phyloP scores from a whole-genome alignment of 441 rosid species.

The Populus hybrid region DNA sequence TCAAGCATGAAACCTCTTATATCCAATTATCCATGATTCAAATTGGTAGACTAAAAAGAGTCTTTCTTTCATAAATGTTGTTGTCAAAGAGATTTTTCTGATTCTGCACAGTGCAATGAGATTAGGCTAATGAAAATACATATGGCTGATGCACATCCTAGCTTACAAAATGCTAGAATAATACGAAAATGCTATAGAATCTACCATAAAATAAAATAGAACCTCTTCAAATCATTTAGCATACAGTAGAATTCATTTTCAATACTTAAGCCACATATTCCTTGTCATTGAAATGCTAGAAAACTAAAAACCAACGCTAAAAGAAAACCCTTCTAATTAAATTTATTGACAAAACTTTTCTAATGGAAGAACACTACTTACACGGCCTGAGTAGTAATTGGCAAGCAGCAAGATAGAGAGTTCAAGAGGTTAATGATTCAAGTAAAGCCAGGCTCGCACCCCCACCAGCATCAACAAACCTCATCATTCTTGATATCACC shows the following conservation, averaged over 20 bases:
- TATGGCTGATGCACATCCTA: neutral
- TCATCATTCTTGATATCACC: slow-evolving; percentile 57
- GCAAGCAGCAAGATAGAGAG: neutral
- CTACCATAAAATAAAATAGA: neutral
- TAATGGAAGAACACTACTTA: neutral
- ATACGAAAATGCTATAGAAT: neutral
- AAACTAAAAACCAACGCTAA: neutral
- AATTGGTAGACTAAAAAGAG: neutral
- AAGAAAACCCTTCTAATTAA: neutral
- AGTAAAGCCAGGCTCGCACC: slow-evolving; percentile 2
- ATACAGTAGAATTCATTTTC: too few relatives aligned
- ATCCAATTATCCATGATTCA: neutral
- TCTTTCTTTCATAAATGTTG: neutral
- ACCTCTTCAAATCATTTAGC: neutral
- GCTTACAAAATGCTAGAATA: neutral
- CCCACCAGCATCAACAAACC: slow-evolving; percentile 22
- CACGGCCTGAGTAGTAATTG: neutral
- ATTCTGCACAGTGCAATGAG: neutral
- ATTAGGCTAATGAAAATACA: neutral
- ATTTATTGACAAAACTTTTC: neutral
- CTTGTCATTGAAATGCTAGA: too few relatives aligned
- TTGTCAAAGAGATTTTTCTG: neutral
- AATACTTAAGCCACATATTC: neutral
- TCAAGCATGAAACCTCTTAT: too few relatives aligned
- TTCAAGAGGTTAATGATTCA: slow-evolving; percentile 19